Evolutionary conservation across 257 asterid species (phyloP).

Genomic region (Nicotiana knightiana): DNA sequence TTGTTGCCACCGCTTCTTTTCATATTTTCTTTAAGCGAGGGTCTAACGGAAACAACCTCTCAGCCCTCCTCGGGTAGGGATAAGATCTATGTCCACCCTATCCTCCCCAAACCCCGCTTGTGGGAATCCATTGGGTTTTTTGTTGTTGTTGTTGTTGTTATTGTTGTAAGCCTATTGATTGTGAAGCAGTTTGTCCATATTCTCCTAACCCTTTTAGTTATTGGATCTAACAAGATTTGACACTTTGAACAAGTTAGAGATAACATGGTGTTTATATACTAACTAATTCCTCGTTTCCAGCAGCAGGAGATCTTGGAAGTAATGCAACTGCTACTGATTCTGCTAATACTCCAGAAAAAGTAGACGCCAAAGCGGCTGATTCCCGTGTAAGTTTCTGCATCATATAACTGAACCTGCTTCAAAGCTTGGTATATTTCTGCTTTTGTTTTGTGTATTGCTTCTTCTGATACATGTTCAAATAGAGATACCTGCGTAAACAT

Average conservation of each 20-base stretch:
- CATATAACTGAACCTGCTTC: not conserved
- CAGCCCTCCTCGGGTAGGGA: no score
- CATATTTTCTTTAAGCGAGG: no score
- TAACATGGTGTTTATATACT: not conserved
- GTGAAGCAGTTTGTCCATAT: not conserved
- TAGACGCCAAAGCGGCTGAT: not conserved
- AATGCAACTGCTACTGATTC: conserved; percentile 10
- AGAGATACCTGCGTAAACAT: not conserved
- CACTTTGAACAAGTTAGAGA: not conserved
- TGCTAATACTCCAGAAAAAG: conserved; percentile 7
- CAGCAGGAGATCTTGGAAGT: conserved; percentile 29
- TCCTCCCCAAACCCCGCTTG: no score
- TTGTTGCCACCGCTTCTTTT: no score
- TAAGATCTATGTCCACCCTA: no score
- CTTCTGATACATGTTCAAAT: not conserved
- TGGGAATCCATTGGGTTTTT: no score
- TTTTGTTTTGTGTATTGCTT: not conserved
- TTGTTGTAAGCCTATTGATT: not conserved
- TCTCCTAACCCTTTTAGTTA: not conserved
- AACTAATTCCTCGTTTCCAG: not conserved
- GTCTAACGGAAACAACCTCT: no score
- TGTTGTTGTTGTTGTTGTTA: not conserved
- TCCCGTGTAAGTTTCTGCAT: conserved; percentile 9
- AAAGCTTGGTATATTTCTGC: not conserved
- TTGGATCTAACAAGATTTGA: not conserved